A percentile compares a stretch with the other conserved stretches of the same genome.
Conservation (phyloP, 106 monocot species). For the Platanthera guangdongensis region DNA sequence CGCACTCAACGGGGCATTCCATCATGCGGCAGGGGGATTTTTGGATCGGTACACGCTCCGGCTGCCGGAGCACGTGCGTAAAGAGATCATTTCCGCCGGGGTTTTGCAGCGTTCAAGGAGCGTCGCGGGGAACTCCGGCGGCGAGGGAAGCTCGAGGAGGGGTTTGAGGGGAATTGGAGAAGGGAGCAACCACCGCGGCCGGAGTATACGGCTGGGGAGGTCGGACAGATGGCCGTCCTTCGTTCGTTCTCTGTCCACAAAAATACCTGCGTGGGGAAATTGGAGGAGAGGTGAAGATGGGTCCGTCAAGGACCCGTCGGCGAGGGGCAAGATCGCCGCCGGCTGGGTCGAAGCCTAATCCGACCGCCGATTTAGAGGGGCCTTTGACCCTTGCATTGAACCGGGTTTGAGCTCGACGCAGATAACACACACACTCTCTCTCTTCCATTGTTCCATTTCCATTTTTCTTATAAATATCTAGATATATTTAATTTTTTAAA, state of each 20-base stretch:
- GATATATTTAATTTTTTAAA: not conserved
- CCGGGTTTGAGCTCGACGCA: not conserved
- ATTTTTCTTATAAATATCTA: not conserved
- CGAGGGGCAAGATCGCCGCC: conserved; percentile 18
- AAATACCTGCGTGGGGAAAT: conserved; percentile 22
- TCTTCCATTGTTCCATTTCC: not conserved
- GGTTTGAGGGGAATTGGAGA: conserved; percentile 15
- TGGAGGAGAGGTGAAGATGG: conserved; percentile 19
- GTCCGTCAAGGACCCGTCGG: conserved; percentile 20
- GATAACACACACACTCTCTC: not conserved
- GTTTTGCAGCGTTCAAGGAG: conserved; percentile 39
- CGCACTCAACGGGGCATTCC: conserved; percentile 67
- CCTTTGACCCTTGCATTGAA: conserved; percentile 2
- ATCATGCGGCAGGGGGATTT: conserved; percentile 29
- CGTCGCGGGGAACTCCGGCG: conserved; percentile 8
- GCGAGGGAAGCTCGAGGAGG: conserved; percentile 35
- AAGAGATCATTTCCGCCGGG: conserved; percentile 32
- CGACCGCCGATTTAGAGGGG: not conserved
- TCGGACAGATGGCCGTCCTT: conserved; percentile 57
- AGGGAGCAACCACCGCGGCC: conserved; percentile 19
- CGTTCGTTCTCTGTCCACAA: conserved; percentile 31
- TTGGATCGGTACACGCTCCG: conserved; percentile 70
- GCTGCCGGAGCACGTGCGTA: conserved; percentile 54
- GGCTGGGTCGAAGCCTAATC: not conserved
- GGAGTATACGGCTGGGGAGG: conserved; percentile 24